Evolutionary conservation across 1,139 yeast species (phyloP), one percentile per base, ranked within the genome.

Genomic region (Zygoascus sp.): DNA sequence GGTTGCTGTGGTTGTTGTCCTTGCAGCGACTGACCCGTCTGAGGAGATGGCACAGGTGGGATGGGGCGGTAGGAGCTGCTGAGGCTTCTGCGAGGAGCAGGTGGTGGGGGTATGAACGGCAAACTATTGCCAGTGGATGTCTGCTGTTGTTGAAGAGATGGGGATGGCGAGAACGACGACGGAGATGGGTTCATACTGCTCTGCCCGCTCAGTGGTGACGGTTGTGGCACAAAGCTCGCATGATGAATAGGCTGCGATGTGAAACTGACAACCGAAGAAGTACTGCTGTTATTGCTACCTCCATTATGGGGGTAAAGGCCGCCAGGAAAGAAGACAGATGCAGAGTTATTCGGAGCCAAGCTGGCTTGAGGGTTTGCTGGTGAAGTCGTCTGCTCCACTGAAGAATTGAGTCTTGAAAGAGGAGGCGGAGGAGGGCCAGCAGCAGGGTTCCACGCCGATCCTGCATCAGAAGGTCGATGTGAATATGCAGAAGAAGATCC

Each of bases 81-180:
- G 20, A 30, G 36, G 19, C 32, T 23, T 38, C 58, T 28, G 25
- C 59, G 43, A 2, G 58, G 54, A 32, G 47, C 54, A 10, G 58
- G 58, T 13, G 58, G 58, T 6, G 57, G 57, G 5, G 58, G 48
- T 22, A 54, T 50, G 9, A 46, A 35, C 1, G 57, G 54, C 7
- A 51, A 46, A 9, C 44, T 49, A 15, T 23, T 22, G 2, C 39
- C 38, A 5, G 49, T 22, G 17, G 39, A 23, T 15, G 39, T 9
- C 16, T 35, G 39, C 34, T 15, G 39, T 9, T 43, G 49, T 9
- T 43, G 49, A 3, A 54, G 47, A 8, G 51, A 50, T 6, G 51
- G 49, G 5, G 53, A 53, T 1, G 54, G 53, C 8, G 50, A 40
- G 11, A 49, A 46, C 16, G 45, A 44, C 2, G 48, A 46, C 4